These are phyloP conservation scores for Neurospora terricola DNA, from an alignment of 495 filamentous ascomycete species.

Conservation along the genomic window DNA sequence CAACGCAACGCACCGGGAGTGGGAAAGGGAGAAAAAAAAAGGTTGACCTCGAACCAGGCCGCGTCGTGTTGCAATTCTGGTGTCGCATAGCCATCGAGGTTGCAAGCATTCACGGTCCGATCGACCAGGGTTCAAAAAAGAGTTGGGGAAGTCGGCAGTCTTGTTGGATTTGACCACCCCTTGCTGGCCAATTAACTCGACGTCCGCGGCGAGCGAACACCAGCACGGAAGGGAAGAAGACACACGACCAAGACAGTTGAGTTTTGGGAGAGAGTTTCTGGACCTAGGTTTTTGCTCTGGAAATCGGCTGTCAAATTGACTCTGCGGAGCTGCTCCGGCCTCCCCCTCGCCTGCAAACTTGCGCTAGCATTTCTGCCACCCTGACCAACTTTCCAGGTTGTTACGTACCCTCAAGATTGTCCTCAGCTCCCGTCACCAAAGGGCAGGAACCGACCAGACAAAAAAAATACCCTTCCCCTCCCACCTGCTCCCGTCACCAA, in stretches of 20 bases:
- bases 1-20: background rate
- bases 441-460: conserved; percentile 3
- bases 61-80: background rate
- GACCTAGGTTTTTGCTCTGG: background rate
- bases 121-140: conserved; percentile 25
- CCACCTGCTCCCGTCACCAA: background rate
- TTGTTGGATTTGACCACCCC: conserved; percentile 26
- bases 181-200: conserved; percentile 15
- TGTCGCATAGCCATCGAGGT: background rate
- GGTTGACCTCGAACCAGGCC: background rate
- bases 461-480: conserved; percentile 1
- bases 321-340: conserved; percentile 14
- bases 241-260: background rate
- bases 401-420: background rate
- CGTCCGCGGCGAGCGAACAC: background rate
- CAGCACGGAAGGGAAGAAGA: background rate
- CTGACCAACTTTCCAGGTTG: background rate
- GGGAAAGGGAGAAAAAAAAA: background rate
- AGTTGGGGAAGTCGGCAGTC: conserved; percentile 23
- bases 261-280: background rate
- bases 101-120: conserved; percentile 2
- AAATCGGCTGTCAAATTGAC: background rate
- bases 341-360: conserved; percentile 10
- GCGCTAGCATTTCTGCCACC: background rate
- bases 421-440: background rate